A percentile compares a stretch with the other conserved stretches of the same genome.
These are phyloP conservation scores for Acanthamoeba quina DNA, from an alignment of 208 protist species.

Conservation along the genomic window DNA sequence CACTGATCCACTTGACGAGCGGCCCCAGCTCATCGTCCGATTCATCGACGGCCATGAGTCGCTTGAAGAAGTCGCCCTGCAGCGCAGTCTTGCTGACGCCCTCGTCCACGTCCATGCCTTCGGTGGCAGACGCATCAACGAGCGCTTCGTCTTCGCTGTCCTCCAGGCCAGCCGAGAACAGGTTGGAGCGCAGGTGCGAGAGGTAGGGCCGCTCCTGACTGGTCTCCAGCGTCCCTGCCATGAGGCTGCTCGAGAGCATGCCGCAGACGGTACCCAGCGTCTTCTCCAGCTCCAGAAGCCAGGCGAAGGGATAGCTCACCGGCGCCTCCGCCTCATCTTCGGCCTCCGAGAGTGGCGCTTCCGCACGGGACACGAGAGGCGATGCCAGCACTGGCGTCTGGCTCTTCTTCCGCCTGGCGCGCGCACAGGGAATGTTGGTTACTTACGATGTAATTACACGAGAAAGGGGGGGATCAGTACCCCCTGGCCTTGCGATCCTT, in stretches of 20 bases:
- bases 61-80: slow-evolving; percentile 8
- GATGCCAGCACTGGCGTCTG: not conserved
- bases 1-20: slow-evolving; percentile 18
- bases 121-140: not conserved
- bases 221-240: not conserved
- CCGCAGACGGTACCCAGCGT: slow-evolving; percentile 22
- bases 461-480: too few relatives aligned
- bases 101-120: not conserved
- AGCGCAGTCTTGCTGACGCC: not conserved
- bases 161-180: slow-evolving; percentile 24
- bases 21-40: slow-evolving; percentile 7
- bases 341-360: not conserved
- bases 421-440: not conserved
- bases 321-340: not conserved
- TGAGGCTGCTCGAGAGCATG: not conserved
- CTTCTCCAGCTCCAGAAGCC: slow-evolving; percentile 46
- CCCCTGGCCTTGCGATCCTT: not conserved
- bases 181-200: not conserved
- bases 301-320: slow-evolving; percentile 20
- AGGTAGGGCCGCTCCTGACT: not conserved
- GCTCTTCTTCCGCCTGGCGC: not conserved
- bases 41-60: slow-evolving; percentile 18
- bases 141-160: not conserved
- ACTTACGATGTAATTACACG: not conserved
- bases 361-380: not conserved